Percentiles rank a stretch among this genome's conserved stretches.
These are phyloP conservation scores for Ophiostoma sp. DNA, from an alignment of 2,329 filamentous ascomycete species.

Conservation along the genomic window DNA sequence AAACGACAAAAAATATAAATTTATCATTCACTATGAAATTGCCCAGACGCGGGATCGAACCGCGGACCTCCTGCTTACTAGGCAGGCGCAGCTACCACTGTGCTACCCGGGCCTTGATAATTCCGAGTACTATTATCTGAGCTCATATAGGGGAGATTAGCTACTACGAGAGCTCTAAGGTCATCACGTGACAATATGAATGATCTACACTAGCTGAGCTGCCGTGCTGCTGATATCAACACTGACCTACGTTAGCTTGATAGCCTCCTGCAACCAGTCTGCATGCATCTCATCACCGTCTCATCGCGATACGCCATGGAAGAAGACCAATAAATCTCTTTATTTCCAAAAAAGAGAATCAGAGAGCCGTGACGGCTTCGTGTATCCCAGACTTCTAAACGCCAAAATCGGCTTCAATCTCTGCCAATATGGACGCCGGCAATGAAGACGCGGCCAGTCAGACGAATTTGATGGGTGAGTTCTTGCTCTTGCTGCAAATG, in stretches of 20 bases:
- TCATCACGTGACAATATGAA: neutral
- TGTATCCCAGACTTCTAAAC: neutral
- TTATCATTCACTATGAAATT: neutral
- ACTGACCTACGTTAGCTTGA: neutral
- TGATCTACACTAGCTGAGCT: neutral
- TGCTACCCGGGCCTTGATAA: slow-evolving; percentile 24
- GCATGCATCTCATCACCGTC: neutral
- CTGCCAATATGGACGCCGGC: neutral
- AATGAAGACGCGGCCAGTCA: slow-evolving; percentile 1
- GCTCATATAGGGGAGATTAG: neutral
- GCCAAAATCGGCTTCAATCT: neutral
- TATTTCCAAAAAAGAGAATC: neutral
- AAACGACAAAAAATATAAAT: neutral
- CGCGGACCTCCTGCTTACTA: slow-evolving; percentile 27
- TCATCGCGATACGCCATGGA: neutral
- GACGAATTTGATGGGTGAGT: slow-evolving; percentile 1
- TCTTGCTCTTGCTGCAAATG: neutral
- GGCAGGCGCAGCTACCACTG: slow-evolving; percentile 27
- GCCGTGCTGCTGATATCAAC: neutral
- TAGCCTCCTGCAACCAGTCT: neutral
- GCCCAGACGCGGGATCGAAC: slow-evolving; percentile 27
- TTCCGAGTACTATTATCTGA: neutral
- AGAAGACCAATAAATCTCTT: neutral
- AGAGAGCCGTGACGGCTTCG: neutral
- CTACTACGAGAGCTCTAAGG: neutral